phyloP scores from a whole-genome alignment of 116 monocot genomes.

The Dioscorea cayenensis region DNA sequence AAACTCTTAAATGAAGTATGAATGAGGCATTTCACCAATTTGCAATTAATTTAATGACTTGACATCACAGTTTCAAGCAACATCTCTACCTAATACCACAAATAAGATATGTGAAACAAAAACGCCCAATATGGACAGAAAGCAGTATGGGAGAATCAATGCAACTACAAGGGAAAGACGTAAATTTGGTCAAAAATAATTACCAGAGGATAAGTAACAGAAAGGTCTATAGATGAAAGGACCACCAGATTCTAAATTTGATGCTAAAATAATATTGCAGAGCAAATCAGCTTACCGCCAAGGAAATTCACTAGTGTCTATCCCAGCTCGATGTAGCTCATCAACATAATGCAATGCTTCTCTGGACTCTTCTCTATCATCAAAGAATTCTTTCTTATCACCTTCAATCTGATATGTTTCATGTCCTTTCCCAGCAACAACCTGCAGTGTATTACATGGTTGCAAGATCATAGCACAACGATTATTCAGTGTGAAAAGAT shows the following conservation, averaged over 20 bases:
- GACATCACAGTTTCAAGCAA: too few species aligned
- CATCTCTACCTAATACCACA: too few species aligned
- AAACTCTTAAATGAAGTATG: too few species aligned
- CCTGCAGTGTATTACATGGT: conserved; percentile 25
- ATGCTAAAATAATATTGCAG: not conserved
- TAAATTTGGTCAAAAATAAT: too few species aligned
- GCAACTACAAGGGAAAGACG: too few species aligned
- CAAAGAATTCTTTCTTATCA: conserved; percentile 80
- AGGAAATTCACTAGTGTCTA: conserved; percentile 95
- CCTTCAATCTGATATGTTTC: conserved; percentile 83
- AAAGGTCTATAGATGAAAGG: not conserved
- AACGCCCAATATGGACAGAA: too few species aligned
- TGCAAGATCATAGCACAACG: not conserved
- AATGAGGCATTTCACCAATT: too few species aligned
- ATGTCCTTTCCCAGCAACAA: conserved; percentile 89
- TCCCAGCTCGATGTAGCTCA: conserved; percentile 91
- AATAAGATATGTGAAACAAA: too few species aligned
- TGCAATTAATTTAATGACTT: too few species aligned
- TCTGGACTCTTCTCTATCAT: conserved; percentile 94
- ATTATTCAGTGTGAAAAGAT: not conserved
- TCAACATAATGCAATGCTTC: conserved; percentile 94
- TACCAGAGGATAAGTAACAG: not conserved
- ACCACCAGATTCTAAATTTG: not conserved
- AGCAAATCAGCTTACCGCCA: conserved; percentile 50
- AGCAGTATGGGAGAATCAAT: too few species aligned